These are phyloP conservation scores for Fraxinus sp. DNA, from an alignment of 305 asterid species.

Conservation along the genomic window DNA sequence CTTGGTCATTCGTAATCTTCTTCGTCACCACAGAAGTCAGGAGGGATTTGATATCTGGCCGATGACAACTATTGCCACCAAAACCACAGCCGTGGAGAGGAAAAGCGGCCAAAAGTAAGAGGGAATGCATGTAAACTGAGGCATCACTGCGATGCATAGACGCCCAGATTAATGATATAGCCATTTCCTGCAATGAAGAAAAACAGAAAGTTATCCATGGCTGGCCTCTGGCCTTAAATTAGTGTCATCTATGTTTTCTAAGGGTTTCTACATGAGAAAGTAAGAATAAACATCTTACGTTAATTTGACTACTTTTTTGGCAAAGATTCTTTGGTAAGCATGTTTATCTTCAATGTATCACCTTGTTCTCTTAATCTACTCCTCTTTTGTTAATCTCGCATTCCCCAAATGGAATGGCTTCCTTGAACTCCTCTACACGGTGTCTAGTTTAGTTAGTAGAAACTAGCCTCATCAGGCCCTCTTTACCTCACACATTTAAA, in stretches of 20 bases:
- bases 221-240: background rate
- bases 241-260: background rate
- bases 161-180: constrained; percentile 28
- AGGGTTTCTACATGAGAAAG: constrained; percentile 5
- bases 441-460: too few species aligned
- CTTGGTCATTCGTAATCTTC: too few species aligned
- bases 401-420: too few species aligned
- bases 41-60: constrained; percentile 31
- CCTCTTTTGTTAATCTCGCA: too few species aligned
- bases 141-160: constrained; percentile 27
- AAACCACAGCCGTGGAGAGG: constrained; percentile 44
- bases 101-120: constrained; percentile 61
- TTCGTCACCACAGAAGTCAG: too few species aligned
- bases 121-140: constrained; percentile 30
- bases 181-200: constrained; percentile 27
- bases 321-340: too few species aligned
- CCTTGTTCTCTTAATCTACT: too few species aligned
- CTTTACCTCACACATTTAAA: too few species aligned
- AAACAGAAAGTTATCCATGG: constrained; percentile 39
- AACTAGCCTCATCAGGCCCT: too few species aligned
- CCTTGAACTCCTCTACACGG: too few species aligned
- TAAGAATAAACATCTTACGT: background rate
- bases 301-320: background rate
- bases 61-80: constrained; percentile 37
- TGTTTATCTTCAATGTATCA: too few species aligned